A percentile compares a stretch with the other conserved stretches of the same genome.
Conservation (phyloP, 2,329 filamentous ascomycete species). For the Fusarium armeniacum region DNA sequence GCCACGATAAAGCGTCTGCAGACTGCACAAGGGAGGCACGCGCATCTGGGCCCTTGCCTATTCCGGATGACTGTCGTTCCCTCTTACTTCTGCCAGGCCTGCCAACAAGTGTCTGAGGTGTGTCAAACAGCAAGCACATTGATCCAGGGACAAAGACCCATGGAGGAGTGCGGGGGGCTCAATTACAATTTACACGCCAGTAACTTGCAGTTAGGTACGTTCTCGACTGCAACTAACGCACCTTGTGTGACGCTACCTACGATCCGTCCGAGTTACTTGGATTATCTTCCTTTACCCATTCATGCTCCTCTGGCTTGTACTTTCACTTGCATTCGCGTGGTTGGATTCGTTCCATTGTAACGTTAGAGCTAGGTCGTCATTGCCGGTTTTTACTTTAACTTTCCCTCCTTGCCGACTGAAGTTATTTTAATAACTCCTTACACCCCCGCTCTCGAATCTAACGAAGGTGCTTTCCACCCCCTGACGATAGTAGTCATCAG, state of each 20-base stretch:
- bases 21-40: constrained; percentile 34
- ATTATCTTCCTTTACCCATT: constrained; percentile 11
- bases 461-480: constrained; percentile 38
- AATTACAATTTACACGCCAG: constrained; percentile 18
- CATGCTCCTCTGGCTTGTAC: constrained; percentile 36
- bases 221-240: constrained; percentile 24
- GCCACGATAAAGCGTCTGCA: constrained; percentile 30
- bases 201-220: constrained; percentile 5
- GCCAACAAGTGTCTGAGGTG: constrained; percentile 31
- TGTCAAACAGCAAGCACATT: constrained; percentile 43
- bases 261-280: constrained; percentile 2
- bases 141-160: constrained; percentile 40
- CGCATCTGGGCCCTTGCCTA: constrained; percentile 43
- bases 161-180: constrained; percentile 36
- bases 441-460: constrained; percentile 44
- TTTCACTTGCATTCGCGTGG: constrained; percentile 25
- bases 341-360: constrained; percentile 12
- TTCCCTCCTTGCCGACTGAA: background rate
- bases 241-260: constrained; percentile 34
- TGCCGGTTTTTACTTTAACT: constrained; percentile 17
- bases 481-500: constrained; percentile 36
- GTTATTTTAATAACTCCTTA: constrained; percentile 38
- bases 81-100: constrained; percentile 37
- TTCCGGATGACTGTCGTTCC: constrained; percentile 38
- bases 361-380: constrained; percentile 15